These are phyloP conservation scores for Fusarium anguioides DNA, from an alignment of 2,329 filamentous ascomycete genomes.

Conservation along the genomic window DNA sequence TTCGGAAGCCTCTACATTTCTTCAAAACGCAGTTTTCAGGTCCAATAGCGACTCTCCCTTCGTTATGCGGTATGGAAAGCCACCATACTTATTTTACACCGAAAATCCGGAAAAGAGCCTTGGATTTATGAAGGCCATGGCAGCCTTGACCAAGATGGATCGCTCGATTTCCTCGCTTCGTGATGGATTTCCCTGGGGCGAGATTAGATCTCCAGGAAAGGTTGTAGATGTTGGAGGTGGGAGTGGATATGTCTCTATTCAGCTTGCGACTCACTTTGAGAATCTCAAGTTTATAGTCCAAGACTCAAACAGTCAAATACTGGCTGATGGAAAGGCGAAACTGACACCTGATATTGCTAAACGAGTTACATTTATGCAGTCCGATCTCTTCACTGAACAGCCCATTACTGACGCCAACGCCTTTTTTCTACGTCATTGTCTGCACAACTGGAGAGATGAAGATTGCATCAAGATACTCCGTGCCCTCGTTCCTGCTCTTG, in stretches of 20 bases:
- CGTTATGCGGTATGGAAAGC: not conserved
- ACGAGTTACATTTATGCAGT: not conserved
- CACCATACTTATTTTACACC: not conserved
- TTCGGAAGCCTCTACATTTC: not conserved
- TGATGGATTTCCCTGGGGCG: not conserved
- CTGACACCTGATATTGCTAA: not conserved
- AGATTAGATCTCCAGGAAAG: not conserved
- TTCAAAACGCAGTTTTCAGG: not conserved
- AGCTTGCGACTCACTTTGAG: not conserved
- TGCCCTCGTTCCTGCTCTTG: not conserved
- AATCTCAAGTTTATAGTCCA: not conserved
- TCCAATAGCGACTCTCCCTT: not conserved
- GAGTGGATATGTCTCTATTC: not conserved
- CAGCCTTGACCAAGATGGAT: not conserved
- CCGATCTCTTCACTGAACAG: not conserved
- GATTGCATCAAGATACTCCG: slow-evolving; percentile 1
- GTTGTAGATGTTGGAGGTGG: not conserved
- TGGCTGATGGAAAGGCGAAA: not conserved
- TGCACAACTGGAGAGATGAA: not conserved
- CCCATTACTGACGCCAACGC: not conserved
- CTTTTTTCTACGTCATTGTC: not conserved
- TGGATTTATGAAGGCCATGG: not conserved
- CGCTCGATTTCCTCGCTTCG: not conserved
- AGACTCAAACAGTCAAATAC: not conserved
- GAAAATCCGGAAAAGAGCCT: not conserved